Evolutionary conservation across 768 basidiomycete species (phyloP), one percentile per base, ranked within the genome.

Genomic region (Kwoniella bestiolae): DNA sequence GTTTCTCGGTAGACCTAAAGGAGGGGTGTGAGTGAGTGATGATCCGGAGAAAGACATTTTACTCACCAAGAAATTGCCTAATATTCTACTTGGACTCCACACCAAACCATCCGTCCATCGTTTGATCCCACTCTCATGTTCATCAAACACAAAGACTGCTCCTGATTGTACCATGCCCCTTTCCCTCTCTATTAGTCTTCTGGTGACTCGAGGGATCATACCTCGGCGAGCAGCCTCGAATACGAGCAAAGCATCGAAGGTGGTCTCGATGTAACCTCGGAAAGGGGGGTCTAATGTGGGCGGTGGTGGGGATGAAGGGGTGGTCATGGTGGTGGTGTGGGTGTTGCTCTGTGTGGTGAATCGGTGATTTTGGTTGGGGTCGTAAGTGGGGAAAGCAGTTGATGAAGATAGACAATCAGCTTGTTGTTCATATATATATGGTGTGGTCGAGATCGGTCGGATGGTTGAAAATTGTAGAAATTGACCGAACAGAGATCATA

Each of bases 41-140:
- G 34, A 51, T 25, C 35, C 35, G 63, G 25, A 47, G 5, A 31
- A 28, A 60, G 35, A 26, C 29, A 29, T n/a, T n/a, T 25, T 12
- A 79, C 87, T 69, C 74, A 92, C 90, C 73, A 98, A 84, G 78
- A 96, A 98, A 81, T 97, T 97, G 73, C 92, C 92, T 64, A 96
- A 83, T 69, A 96, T 96, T 63, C 94, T 85, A 70, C 89, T 90
- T 0, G 94, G 94, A 71, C 90, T 91, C 94, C 94, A 96, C 79
- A 90, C 90, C 79, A 91, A 89, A n/a, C 94, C 93, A 82, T 98
- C 94, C 1, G 94, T 98, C 80, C 94, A 96, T 47, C 94, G 86
- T 83, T 94, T 95, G 83, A 98, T 98, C 28, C 94, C 93, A 75
- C 91, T 92, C 82, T 95, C 93, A 74, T 92, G 90, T 83, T 96